These are phyloP conservation scores for Viola pubescens DNA, from an alignment of 441 rosid species.

Conservation along the genomic window DNA sequence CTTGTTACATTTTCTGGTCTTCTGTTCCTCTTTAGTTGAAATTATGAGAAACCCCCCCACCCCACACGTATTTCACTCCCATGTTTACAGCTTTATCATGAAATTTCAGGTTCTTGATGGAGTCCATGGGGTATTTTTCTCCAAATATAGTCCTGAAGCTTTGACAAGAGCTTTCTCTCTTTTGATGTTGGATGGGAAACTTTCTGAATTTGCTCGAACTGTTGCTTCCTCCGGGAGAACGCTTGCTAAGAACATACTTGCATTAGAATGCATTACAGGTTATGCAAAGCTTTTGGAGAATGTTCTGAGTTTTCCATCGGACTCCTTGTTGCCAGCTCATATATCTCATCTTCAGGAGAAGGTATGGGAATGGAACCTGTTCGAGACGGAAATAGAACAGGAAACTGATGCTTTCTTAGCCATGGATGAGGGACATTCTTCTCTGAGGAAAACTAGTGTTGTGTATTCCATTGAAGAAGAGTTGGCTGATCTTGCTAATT, in stretches of 20 bases:
- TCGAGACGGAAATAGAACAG: conserved; percentile 37
- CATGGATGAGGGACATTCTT: conserved; percentile 29
- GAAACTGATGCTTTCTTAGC: conserved; percentile 27
- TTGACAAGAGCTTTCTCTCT: conserved; percentile 68
- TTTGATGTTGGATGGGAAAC: conserved; percentile 65
- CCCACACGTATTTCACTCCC: conserved; percentile 9
- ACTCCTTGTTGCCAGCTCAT: conserved; percentile 59
- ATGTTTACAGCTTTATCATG: conserved; percentile 10
- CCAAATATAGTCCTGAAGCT: conserved; percentile 59
- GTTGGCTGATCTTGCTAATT: conserved; percentile 34
- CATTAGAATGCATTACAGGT: conserved; percentile 65
- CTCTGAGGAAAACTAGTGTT: conserved; percentile 35
- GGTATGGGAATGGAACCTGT: conserved; percentile 83
- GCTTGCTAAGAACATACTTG: conserved; percentile 74
- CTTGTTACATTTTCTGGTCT: conserved; percentile 12
- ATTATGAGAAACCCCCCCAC: conserved; percentile 1
- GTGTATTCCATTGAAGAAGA: conserved; percentile 62
- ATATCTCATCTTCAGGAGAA: conserved; percentile 51
- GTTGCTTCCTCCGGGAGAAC: conserved; percentile 76
- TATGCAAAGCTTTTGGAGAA: conserved; percentile 83
- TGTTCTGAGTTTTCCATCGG: conserved; percentile 70
- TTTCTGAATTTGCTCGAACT: conserved; percentile 62
- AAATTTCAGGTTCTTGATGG: conserved; percentile 63
- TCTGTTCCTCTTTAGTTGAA: conserved; percentile 16
- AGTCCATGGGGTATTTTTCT: conserved; percentile 58